These are phyloP conservation scores for Combretum micranthum DNA, from an alignment of 345 rosid genomes.

Conservation along the genomic window DNA sequence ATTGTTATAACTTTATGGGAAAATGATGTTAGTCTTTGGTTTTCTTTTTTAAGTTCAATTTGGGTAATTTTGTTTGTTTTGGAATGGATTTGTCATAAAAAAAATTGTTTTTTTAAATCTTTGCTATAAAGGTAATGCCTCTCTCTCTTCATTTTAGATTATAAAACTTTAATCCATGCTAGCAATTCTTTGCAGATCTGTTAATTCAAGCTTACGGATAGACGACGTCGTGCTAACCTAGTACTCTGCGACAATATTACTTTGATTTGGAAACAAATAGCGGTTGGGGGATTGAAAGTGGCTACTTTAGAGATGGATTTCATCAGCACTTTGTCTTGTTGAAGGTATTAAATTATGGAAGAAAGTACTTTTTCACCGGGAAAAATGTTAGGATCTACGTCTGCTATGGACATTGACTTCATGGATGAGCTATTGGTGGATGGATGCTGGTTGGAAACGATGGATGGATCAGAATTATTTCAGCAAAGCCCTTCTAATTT, in stretches of 20 bases:
- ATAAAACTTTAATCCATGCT: too few relatives aligned
- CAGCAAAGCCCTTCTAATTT: slow-evolving; percentile 33
- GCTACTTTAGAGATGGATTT: slow-evolving; percentile 5
- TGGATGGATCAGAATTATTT: slow-evolving; percentile 79
- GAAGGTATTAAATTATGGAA: slow-evolving; percentile 37
- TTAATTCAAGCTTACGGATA: too few relatives aligned
- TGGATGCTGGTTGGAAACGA: slow-evolving; percentile 89
- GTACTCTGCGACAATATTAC: too few relatives aligned
- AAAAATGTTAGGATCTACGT: slow-evolving; percentile 17
- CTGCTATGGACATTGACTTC: slow-evolving; percentile 58
- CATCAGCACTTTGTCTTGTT: background rate
- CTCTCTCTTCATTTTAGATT: too few relatives aligned
- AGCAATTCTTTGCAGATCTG: too few relatives aligned
- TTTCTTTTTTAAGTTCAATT: slow-evolving; percentile 17
- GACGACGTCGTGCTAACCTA: too few relatives aligned
- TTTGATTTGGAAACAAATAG: too few relatives aligned
- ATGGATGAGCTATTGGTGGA: slow-evolving; percentile 78
- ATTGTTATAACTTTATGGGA: slow-evolving; percentile 8
- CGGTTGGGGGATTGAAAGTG: background rate
- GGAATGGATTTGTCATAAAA: too few relatives aligned
- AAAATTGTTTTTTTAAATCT: too few relatives aligned
- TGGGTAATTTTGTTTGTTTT: slow-evolving; percentile 3
- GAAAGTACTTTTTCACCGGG: slow-evolving; percentile 39
- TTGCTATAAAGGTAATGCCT: too few relatives aligned
- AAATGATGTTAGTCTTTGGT: slow-evolving; percentile 15